Evolutionary conservation across 768 basidiomycete species (phyloP).

Genomic region (Calocybe gangraenosa): DNA sequence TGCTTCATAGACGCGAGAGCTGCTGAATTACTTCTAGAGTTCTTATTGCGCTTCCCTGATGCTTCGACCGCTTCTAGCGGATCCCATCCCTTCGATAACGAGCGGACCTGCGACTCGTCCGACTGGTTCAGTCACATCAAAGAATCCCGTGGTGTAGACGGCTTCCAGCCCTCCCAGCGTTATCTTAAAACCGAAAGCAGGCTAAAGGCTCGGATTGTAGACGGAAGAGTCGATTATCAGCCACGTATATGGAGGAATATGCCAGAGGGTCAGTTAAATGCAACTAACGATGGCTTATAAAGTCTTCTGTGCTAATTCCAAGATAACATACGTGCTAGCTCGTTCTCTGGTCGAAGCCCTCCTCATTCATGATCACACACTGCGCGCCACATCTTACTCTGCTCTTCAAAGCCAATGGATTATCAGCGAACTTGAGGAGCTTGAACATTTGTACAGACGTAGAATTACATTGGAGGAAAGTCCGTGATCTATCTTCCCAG

Average conservation of each 20-base stretch:
- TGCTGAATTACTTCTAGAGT: neutral
- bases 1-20: slow-evolving; percentile 7
- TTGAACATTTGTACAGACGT: slow-evolving; percentile 57
- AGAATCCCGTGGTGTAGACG: slow-evolving; percentile 25
- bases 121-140: slow-evolving; percentile 32
- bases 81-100: slow-evolving; percentile 74
- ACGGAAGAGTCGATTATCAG: slow-evolving; percentile 55
- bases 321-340: slow-evolving; percentile 36
- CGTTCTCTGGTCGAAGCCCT: slow-evolving; percentile 55
- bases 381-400: slow-evolving; percentile 58
- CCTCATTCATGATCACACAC: slow-evolving; percentile 50
- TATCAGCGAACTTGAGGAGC: slow-evolving; percentile 49
- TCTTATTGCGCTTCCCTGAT: neutral
- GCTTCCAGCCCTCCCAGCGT: slow-evolving; percentile 35
- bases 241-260: slow-evolving; percentile 51
- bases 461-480: slow-evolving; percentile 33
- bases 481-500: slow-evolving; percentile 4
- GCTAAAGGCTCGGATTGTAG: slow-evolving; percentile 68
- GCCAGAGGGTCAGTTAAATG: slow-evolving; percentile 49
- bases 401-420: slow-evolving; percentile 72
- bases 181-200: slow-evolving; percentile 49
- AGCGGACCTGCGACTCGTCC: slow-evolving; percentile 29
- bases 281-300: slow-evolving; percentile 1
- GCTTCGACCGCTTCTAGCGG: slow-evolving; percentile 40
- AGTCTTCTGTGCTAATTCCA: neutral